These are phyloP conservation scores for Avena insularis DNA, from an alignment of 176 grass and related monocot genomes.

Conservation along the genomic window DNA sequence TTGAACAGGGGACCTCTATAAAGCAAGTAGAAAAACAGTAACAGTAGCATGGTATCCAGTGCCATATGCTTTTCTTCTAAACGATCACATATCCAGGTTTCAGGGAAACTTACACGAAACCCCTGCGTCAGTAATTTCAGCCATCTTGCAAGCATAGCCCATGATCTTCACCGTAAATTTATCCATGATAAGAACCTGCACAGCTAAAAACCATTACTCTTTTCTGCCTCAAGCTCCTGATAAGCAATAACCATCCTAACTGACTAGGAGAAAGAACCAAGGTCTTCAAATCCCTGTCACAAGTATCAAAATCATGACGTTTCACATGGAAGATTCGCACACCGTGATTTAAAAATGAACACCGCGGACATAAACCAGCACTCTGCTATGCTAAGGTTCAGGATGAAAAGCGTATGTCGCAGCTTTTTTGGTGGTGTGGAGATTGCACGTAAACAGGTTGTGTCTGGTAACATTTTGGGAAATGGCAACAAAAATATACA, in stretches of 20 bases:
- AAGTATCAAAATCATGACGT: not conserved
- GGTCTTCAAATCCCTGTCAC: not conserved
- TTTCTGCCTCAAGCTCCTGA: not conserved
- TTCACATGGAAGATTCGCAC: not conserved
- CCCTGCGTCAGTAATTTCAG: constrained; percentile 91
- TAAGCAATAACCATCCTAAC: not conserved
- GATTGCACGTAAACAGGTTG: not conserved
- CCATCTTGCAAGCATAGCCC: constrained; percentile 91
- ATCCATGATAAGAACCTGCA: constrained; percentile 98
- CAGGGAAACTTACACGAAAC: constrained; percentile 73
- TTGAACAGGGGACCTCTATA: not conserved
- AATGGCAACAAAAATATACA: not conserved
- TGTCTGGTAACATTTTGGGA: not conserved
- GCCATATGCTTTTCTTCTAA: not conserved
- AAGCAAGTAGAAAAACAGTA: constrained; percentile 4
- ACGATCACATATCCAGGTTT: constrained; percentile 6
- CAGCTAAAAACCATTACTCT: not conserved
- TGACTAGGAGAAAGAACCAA: not conserved
- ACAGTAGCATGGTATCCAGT: not conserved
- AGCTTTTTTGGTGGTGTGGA: not conserved
- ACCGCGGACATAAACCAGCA: not conserved
- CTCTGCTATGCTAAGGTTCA: not conserved
- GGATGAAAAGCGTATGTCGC: not conserved
- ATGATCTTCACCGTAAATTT: constrained; percentile 94
- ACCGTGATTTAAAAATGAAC: not conserved